Evolutionary conservation across 2,329 filamentous ascomycete genomes (phyloP).

Genomic region (Cordyceps javanica): DNA sequence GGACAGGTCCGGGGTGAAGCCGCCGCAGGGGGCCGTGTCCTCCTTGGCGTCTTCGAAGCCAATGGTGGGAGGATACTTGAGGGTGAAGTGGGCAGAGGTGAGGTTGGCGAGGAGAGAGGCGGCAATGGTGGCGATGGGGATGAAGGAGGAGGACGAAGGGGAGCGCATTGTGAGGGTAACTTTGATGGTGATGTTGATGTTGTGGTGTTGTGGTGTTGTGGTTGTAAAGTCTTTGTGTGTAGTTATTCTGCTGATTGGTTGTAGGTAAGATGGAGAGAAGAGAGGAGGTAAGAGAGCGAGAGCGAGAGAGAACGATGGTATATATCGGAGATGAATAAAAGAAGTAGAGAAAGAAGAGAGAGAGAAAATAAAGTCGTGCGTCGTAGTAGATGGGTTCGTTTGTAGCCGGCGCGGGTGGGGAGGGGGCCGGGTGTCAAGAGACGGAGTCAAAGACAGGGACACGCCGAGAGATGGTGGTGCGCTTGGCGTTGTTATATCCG

Average conservation of each 20-base stretch:
- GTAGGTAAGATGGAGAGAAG: not conserved
- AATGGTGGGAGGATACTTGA: slow-evolving; percentile 42
- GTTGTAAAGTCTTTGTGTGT: too few species aligned
- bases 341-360: too few species aligned
- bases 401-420: too few species aligned
- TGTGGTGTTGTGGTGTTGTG: slow-evolving; percentile 7
- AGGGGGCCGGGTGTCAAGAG: too few species aligned
- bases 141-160: slow-evolving; percentile 21
- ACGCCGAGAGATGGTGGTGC: too few species aligned
- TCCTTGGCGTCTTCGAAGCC: slow-evolving; percentile 42
- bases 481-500: not conserved
- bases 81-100: slow-evolving; percentile 47
- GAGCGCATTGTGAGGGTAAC: slow-evolving; percentile 28
- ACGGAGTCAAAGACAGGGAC: too few species aligned
- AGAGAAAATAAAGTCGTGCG: too few species aligned
- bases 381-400: too few species aligned
- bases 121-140: slow-evolving; percentile 32
- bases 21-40: slow-evolving; percentile 46
- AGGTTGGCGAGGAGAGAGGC: slow-evolving; percentile 34
- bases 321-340: too few species aligned
- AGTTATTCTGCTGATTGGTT: not conserved
- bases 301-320: too few species aligned
- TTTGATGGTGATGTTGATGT: not conserved
- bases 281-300: not conserved
- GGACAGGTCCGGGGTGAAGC: slow-evolving; percentile 41